Conservation (phyloP, 495 filamentous ascomycete species). For the Podospora pseudoanserina region DNA sequence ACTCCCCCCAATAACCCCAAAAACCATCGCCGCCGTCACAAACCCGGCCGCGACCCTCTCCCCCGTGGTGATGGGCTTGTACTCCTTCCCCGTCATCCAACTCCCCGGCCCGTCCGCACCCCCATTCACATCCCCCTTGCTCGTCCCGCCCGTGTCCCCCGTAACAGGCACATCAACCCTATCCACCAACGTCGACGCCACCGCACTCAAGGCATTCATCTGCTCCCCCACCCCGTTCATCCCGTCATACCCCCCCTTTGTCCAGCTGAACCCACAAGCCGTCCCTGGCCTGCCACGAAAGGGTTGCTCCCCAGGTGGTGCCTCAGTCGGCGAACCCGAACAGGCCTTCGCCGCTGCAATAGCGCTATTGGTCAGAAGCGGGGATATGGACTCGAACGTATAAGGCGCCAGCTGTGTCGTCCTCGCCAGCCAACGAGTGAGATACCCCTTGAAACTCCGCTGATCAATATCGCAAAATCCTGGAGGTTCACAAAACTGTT, state of each 20-base stretch:
- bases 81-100: conserved; percentile 21
- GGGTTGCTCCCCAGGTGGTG: conserved; percentile 45
- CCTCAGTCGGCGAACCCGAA: conserved; percentile 49
- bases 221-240: conserved; percentile 62
- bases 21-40: conserved; percentile 56
- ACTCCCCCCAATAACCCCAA: conserved; percentile 48
- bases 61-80: conserved; percentile 47
- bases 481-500: conserved; percentile 65
- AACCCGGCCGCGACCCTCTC: conserved; percentile 65
- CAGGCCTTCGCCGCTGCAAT: conserved; percentile 60
- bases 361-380: conserved; percentile 56
- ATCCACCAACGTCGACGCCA: conserved; percentile 60
- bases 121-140: conserved; percentile 56
- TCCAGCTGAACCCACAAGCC: conserved; percentile 54
- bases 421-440: conserved; percentile 66
- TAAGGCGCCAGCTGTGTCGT: conserved; percentile 64
- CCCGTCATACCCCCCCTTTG: conserved; percentile 36
- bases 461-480: conserved; percentile 68
- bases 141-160: conserved; percentile 59
- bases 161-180: conserved; percentile 50
- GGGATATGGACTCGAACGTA: conserved; percentile 52
- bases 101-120: conserved; percentile 36
- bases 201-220: conserved; percentile 65
- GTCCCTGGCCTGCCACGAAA: conserved; percentile 47
- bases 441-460: conserved; percentile 70